Evolutionary conservation across 2,329 filamentous ascomycete species (phyloP), one percentile per base, ranked within the genome.

Genomic region (Akanthomyces uredinophilus): DNA sequence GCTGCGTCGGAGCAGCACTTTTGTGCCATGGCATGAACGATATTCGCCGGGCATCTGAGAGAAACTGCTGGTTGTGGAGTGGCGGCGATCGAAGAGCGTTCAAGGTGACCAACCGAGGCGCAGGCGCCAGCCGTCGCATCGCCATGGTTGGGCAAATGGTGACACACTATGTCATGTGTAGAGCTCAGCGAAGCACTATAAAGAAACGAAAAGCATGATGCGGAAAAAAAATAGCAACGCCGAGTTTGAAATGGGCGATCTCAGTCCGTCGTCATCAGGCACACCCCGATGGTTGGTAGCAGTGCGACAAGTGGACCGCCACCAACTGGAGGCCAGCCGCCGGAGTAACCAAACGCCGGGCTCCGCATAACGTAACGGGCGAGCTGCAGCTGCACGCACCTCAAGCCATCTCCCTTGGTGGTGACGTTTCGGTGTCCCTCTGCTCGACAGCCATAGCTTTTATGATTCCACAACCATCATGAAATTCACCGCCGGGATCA

Each of bases 401-500:
- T 29, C 39, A 20, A n/a, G 10, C 50, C 50, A 41, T 52, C 55
- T 39, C 50, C 61, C 61, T 59, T 44, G 47, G 43, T 54, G 46
- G 72, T 72, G 71, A 74, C 72, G 68, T 69, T 67, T 63, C 63
- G 59, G 43, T 29, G 51, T 49, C 29, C 32, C 27, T 43, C 65
- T 66, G 64, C 64, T 66, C 52, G 58, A 47, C 60, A 66, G 66
- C 64, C 65, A 66, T n/a, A 69, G 68, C 74, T 72, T 74, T 41
- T 72, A 72, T 69, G 64, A 64, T 68, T 66, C 68, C 61, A 65
- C 51, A 60, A 60, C 66, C 71, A 77, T 68, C 70, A 79, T 79
- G 77, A 79, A 77, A 75, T 74, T 78, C 68, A 73, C 68, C 63
- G 66, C 74, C 65, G 76, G 77, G 69, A 70, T 78, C 64, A 68